phyloP scores from a whole-genome alignment of 2,329 filamentous ascomycete species.

The Trichothecium sympodiale region DNA sequence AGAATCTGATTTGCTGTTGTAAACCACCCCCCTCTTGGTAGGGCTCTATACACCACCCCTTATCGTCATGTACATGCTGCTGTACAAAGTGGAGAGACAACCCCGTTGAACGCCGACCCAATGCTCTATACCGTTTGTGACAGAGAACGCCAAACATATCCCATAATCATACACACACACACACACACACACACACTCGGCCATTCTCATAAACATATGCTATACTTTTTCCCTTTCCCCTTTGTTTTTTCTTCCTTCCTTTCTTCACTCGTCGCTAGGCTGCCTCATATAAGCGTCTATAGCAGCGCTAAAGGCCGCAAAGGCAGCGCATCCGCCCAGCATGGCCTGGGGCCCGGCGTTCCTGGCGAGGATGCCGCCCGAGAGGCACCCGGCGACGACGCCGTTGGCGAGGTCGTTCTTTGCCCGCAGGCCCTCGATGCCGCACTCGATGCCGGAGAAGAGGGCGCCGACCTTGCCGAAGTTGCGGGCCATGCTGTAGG shows the following conservation, averaged over 20 bases:
- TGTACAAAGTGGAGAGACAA: neutral
- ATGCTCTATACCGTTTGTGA: slow-evolving; percentile 8
- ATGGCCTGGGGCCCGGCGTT: slow-evolving; percentile 85
- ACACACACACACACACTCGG: no score
- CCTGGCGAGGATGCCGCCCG: slow-evolving; percentile 77
- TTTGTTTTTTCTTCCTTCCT: slow-evolving; percentile 1
- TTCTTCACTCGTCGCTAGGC: slow-evolving; percentile 49
- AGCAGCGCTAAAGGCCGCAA: slow-evolving; percentile 83
- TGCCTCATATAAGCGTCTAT: slow-evolving; percentile 88
- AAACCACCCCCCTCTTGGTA: neutral
- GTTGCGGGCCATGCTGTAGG: slow-evolving; percentile 78
- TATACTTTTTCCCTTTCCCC: slow-evolving; percentile 7
- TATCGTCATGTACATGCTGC: neutral
- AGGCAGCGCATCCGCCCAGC: slow-evolving; percentile 78
- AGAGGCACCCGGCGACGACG: slow-evolving; percentile 77
- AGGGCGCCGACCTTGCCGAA: slow-evolving; percentile 89
- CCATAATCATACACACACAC: no score
- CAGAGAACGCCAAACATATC: slow-evolving; percentile 12
- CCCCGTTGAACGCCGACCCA: slow-evolving; percentile 12
- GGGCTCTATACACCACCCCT: neutral
- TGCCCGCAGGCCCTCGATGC: slow-evolving; percentile 81
- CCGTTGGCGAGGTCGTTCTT: slow-evolving; percentile 92
- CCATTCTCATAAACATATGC: neutral
- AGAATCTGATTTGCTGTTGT: no score
- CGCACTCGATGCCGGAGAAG: slow-evolving; percentile 89